Evolutionary conservation across 2,329 filamentous ascomycete species (phyloP), one percentile per base, ranked within the genome.

Genomic region (Tympanopsis confertula): DNA sequence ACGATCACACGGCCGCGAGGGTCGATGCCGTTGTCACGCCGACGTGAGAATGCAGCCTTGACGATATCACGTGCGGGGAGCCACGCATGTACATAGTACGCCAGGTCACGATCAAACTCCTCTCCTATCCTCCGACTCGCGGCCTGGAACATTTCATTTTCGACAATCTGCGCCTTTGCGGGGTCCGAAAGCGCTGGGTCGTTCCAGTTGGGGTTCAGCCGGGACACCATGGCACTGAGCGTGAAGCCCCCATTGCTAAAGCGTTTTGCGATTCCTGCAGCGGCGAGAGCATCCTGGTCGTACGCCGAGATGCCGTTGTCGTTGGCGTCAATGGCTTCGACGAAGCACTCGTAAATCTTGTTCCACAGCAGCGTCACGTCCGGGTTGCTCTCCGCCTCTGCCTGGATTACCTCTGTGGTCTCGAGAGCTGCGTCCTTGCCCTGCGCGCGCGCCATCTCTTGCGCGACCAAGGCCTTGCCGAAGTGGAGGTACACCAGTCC

Each of bases 401-500:
- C n/a, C n/a, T n/a, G n/a, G n/a, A n/a, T n/a, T n/a, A 79, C 61
- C n/a, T 39, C 26, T 28, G n/a, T 3, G 19, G 15, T 22, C 13
- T 43, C 42, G 17, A 36, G 35, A 15, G 67, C 58, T 40, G 70
- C 65, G 33, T 72, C 69, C 35, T 66, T 53, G 3, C 67, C 60
- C 3, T 69, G 54, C 41, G 54, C 50, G 7, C 7, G 7, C 7
- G 7, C n/a, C 22, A 26, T 26, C 15, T 33, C 30, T 37, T 74
- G 66, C 3, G 83, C 76, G 50, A 98, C 79, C 55, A 96, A 86
- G 41, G 78, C 73, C 50, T 78, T 80, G 48, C 91, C 91, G 58
- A 93, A 96, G 68, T 96, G 89, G 71, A 94, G 74, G 68, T 91
- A 98, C 22, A 98, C 86, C 17, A 98, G 73, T 1, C 91, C 91